A percentile compares a stretch with the other conserved stretches of the same genome.
Conservation (phyloP, 805 yeast genomes). For the Saccharomycopsis amapae region DNA sequence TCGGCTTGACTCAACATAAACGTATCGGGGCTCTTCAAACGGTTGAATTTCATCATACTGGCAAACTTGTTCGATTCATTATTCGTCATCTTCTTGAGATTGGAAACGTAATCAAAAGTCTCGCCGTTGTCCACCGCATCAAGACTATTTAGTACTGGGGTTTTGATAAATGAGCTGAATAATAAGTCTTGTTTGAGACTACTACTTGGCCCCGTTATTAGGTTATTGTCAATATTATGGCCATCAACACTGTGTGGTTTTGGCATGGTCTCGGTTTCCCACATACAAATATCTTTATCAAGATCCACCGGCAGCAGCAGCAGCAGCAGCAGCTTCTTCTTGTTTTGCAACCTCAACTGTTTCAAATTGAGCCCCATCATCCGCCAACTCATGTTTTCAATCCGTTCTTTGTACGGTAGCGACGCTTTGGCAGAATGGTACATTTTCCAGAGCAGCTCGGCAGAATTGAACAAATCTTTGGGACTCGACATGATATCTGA, state of each 20-base stretch:
- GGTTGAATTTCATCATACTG: background rate
- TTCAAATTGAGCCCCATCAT: constrained; percentile 44
- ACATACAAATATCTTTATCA: too few relatives aligned
- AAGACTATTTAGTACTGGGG: constrained; percentile 13
- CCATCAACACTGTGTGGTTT: too few relatives aligned
- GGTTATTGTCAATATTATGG: too few relatives aligned
- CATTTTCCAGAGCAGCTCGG: constrained; percentile 69
- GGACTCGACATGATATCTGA: background rate
- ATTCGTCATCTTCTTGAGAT: constrained; percentile 9
- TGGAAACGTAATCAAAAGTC: constrained; percentile 4
- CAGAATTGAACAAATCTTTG: constrained; percentile 25
- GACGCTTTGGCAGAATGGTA: constrained; percentile 69
- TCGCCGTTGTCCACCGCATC: background rate
- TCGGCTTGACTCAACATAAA: background rate
- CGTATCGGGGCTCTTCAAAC: background rate
- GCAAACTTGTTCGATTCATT: too few relatives aligned
- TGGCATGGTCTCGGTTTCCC: too few relatives aligned
- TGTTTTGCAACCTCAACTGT: background rate
- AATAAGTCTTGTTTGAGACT: constrained; percentile 8
- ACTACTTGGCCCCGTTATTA: background rate
- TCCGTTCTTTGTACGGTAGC: constrained; percentile 65
- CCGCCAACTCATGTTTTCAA: constrained; percentile 85
- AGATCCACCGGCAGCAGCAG: background rate
- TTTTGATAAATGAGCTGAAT: constrained; percentile 18
- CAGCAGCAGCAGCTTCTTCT: too few relatives aligned